These are phyloP conservation scores for Beta macrorhiza DNA, from an alignment of 179 eudicot species.

Conservation along the genomic window DNA sequence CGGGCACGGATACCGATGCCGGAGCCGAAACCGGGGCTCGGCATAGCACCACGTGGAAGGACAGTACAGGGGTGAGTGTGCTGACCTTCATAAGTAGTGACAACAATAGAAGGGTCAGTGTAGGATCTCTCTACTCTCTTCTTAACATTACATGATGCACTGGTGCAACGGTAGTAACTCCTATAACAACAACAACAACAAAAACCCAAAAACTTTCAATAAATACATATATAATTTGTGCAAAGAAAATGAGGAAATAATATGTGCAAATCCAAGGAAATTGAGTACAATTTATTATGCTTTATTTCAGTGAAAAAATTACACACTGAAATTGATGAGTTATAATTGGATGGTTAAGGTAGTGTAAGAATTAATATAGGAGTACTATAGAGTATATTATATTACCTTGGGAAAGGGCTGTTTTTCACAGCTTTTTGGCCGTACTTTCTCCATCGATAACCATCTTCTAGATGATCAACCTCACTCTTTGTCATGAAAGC, in stretches of 20 bases:
- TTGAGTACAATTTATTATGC: too few species aligned
- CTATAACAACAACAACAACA: slow-evolving; percentile 2
- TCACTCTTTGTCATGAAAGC: slow-evolving; percentile 56
- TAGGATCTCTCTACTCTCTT: slow-evolving; percentile 48
- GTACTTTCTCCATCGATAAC: slow-evolving; percentile 47
- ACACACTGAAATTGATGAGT: slow-evolving; percentile 23
- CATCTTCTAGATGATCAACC: slow-evolving; percentile 55
- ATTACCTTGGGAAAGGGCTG: slow-evolving; percentile 46
- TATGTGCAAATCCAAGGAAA: too few species aligned
- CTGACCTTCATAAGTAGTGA: slow-evolving; percentile 49
- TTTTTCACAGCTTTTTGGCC: slow-evolving; percentile 49
- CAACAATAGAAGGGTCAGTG: slow-evolving; percentile 43
- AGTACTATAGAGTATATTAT: neutral
- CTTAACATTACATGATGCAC: slow-evolving; percentile 46
- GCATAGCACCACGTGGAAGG: slow-evolving; percentile 29
- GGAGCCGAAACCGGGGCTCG: slow-evolving; percentile 10
- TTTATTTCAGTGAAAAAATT: too few species aligned
- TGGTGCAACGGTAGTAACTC: slow-evolving; percentile 55
- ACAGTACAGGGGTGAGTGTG: slow-evolving; percentile 43
- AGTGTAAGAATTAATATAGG: too few species aligned
- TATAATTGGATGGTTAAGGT: slow-evolving; percentile 10
- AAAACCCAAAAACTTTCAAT: neutral
- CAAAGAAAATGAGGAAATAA: too few species aligned
- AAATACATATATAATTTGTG: neutral
- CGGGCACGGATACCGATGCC: slow-evolving; percentile 11